Conservation (phyloP, 371 early-diverging fungal species). For the Vairimorpha necatrix region DNA sequence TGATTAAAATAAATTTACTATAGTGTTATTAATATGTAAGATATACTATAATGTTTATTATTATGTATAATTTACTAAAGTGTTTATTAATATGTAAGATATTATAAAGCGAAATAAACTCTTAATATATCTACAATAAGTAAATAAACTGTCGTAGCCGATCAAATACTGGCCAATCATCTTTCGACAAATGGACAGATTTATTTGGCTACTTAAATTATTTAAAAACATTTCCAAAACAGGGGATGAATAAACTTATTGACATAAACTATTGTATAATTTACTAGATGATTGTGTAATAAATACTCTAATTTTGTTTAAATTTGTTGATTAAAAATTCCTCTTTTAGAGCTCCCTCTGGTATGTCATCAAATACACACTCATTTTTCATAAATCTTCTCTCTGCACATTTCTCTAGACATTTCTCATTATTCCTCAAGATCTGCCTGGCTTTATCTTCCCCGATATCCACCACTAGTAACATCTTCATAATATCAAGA, state of each 20-base stretch:
- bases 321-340: constrained; percentile 36
- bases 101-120: background rate
- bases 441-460: constrained; percentile 5
- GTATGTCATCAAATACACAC: constrained; percentile 14
- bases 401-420: constrained; percentile 25
- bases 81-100: background rate
- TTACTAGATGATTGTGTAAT: too few relatives aligned
- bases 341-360: constrained; percentile 38
- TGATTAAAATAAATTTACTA: background rate
- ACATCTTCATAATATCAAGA: constrained; percentile 20
- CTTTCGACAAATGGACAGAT: too few relatives aligned
- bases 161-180: too few relatives aligned
- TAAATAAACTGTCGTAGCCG: too few relatives aligned
- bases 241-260: too few relatives aligned
- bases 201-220: too few relatives aligned
- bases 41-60: background rate
- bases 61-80: too few relatives aligned
- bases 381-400: constrained; percentile 29
- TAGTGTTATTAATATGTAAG: background rate
- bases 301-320: background rate
- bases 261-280: too few relatives aligned
- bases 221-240: too few relatives aligned
- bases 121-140: too few relatives aligned
- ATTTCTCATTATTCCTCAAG: constrained; percentile 17
- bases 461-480: constrained; percentile 14